These are phyloP conservation scores for Skeletonema marinoi DNA, from an alignment of 108 stramenopile genomes.

Conservation along the genomic window DNA sequence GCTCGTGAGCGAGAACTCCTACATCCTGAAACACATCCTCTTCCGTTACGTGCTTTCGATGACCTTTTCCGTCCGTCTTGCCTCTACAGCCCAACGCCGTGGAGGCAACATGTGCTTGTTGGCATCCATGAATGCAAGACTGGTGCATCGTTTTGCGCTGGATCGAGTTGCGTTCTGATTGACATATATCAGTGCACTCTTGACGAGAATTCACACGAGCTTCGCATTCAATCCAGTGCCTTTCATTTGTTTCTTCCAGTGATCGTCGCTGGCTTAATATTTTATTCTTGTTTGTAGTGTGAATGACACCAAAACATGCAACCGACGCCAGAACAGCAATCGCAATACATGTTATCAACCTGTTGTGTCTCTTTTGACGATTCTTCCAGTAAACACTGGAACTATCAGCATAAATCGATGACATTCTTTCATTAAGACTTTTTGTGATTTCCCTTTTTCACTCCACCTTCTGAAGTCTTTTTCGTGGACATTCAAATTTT, in stretches of 20 bases:
- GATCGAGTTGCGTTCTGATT: constrained; percentile 45
- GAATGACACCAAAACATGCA: constrained; percentile 5
- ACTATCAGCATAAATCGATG: constrained; percentile 28
- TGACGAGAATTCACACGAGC: constrained; percentile 39
- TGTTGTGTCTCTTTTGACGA: constrained; percentile 29
- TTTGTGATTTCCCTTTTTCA: neutral
- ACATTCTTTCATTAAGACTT: constrained; percentile 5
- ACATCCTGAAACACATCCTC: constrained; percentile 32
- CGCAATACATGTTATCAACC: constrained; percentile 2
- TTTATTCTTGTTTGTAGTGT: neutral
- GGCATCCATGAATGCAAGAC: constrained; percentile 41
- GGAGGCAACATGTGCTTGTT: constrained; percentile 42
- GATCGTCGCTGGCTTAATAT: constrained; percentile 10
- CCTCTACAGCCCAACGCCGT: constrained; percentile 39
- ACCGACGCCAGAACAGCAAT: neutral
- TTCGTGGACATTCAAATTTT: neutral
- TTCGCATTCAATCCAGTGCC: constrained; percentile 40
- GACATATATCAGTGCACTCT: constrained; percentile 35
- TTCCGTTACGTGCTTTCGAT: constrained; percentile 10
- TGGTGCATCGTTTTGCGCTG: constrained; percentile 51
- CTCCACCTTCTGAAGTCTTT: neutral
- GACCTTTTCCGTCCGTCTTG: neutral
- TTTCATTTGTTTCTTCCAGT: constrained; percentile 19
- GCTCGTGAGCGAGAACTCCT: constrained; percentile 40
- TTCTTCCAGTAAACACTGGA: constrained; percentile 41